phyloP scores from a whole-genome alignment of 2,329 filamentous ascomycete genomes.

The Daldinia sp. region DNA sequence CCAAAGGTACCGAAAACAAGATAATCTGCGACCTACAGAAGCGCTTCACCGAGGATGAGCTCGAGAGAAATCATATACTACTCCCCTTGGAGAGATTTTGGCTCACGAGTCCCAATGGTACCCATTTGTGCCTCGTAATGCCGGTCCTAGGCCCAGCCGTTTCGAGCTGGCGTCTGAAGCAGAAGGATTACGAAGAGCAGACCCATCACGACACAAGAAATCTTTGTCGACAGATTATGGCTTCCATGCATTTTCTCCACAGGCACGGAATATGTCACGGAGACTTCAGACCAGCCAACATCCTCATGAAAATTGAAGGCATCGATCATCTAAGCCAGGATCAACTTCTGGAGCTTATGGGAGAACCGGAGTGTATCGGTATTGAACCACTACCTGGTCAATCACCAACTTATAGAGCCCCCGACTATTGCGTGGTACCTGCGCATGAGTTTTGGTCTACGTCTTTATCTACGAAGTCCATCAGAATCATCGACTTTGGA shows the following conservation, averaged over 20 bases:
- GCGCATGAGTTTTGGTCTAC: conserved; percentile 5
- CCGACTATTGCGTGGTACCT: conserved; percentile 22
- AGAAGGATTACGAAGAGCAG: not conserved
- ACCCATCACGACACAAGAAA: not conserved
- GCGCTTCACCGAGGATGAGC: not conserved
- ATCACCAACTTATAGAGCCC: conserved; percentile 6
- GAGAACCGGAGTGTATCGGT: not conserved
- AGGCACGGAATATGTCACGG: conserved; percentile 34
- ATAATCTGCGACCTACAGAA: conserved; percentile 22
- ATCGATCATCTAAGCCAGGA: conserved; percentile 25
- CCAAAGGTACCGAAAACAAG: conserved; percentile 1
- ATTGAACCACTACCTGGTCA: conserved; percentile 23
- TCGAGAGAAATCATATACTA: conserved; percentile 24
- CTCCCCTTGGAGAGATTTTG: conserved; percentile 36
- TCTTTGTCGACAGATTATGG: conserved; percentile 23
- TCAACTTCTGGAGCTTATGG: conserved; percentile 20
- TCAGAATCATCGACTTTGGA: conserved; percentile 37
- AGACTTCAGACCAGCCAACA: conserved; percentile 29
- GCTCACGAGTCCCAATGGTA: conserved; percentile 40
- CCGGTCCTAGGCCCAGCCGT: conserved; percentile 22
- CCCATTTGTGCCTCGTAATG: conserved; percentile 37
- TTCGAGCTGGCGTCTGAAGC: conserved; percentile 12
- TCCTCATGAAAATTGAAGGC: conserved; percentile 31
- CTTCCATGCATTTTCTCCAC: conserved; percentile 29
- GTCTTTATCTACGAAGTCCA: conserved; percentile 2